Base-by-base conservation (phyloP, 2,329 filamentous ascomycete species). In the Cadophora luteo-olivacea region DNA sequence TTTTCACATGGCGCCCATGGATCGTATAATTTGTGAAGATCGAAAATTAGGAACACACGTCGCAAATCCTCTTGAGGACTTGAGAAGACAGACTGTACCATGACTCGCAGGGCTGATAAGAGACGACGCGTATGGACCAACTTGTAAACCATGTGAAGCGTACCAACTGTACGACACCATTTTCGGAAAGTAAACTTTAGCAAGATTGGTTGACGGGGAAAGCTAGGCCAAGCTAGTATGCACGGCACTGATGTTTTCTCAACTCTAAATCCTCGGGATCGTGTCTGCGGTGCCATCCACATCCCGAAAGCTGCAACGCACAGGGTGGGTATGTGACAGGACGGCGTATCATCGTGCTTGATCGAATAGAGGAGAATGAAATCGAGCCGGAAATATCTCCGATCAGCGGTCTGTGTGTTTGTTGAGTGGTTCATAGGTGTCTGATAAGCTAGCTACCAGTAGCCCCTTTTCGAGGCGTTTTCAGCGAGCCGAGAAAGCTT, bases 251-350 rank as follows among this genome's bases (percentile, higher is more conserved):
- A 22, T 36, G 29, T 36, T 36, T 57, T 57, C 54, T 1, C 14
- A 57, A 57, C 54, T 57, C 19, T 57, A 57, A 57, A 36, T 36
- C 5, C 25, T 29, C 24, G 41, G 41, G 41, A 45, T 45, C 51
- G 2, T 5, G 33, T 55, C 29, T 36, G 32, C 16, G 32, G 22
- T 36, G 16, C 29, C 54, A 57, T 57, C 29, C 32, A 22, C 32
- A 6, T 57, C 12, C 32, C 36, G 5, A 3, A 57, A 49, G 4
- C 45, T 49, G 45, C 45, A 49, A 22, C n/a, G 45, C 19, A 49
- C 6, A 19, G 45, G 22, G 7, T 9, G 1, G n/a, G 41, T 45
- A 45, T 45, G 11, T 19, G 12, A 45, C 41, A 19, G 14, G 41
- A 14, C 41, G 5, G 41, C 41, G 41, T 45, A 45, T 45, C 41